Evolutionary conservation across 768 basidiomycete species (phyloP), one percentile per base, ranked within the genome.

Genomic region (Tulasnella sp.): DNA sequence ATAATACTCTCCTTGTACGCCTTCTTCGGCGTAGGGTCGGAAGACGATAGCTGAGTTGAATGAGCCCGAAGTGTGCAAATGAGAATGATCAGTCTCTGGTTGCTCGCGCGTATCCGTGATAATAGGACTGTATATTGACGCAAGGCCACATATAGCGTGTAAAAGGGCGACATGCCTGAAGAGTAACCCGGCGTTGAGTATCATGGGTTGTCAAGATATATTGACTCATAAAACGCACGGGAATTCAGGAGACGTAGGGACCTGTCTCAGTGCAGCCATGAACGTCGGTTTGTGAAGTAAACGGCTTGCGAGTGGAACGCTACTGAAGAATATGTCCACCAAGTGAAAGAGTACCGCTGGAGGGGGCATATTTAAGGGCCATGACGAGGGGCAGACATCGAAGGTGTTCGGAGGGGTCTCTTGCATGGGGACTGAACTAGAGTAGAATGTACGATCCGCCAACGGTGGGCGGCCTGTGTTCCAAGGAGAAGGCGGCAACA

Each of bases 341-440:
- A 72, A 29, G 74, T 59, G 64, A 3, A 29, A 14, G 14, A 42
- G 66, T 19, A 72, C 59, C 44, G n/a, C 7, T 63, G 44, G 73
- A 16, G 66, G 68, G 1, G 40, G 74, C 1, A 59, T 64, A 17
- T 32, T 44, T n/a, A 42, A 16, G 4, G 62, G 72, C 44, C 39
- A 73, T 17, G 67, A 63, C 9, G 78, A 74, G 70, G 75, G 80
- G 16, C 79, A 59, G 8, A 59, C 65, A 7, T 67, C 40, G n/a
- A 41, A 44, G 41, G 40, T 32, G 29, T 7, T 59, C 22, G 52
- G 17, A 26, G 19, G 29, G 39, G n/a, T 6, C 14, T 8, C 32
- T 12, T 39, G 36, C 19, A 17, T 29, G 7, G 16, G 16, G n/a
- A 17, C 41, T 26, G 67, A 26, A 40, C 16, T 37, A 5, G 67